A percentile compares a stretch with the other conserved stretches of the same genome.
Conservation (phyloP, 768 basidiomycete species). For the Pleurotus tuoliensis region DNA sequence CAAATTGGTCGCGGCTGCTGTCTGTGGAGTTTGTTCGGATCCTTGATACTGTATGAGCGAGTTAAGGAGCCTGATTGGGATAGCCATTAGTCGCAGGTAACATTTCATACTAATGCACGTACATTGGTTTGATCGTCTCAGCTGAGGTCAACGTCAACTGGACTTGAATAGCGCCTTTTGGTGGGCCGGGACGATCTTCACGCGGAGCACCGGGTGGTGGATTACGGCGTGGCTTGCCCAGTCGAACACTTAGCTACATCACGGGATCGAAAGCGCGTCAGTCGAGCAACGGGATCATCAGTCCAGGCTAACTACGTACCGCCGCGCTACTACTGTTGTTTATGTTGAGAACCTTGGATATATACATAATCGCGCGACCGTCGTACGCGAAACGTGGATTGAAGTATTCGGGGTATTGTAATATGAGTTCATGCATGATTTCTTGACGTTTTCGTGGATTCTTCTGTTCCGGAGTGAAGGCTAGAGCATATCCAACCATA, state of each 20-base stretch:
- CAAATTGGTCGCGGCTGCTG: slow-evolving; percentile 38
- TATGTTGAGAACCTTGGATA: slow-evolving; percentile 25
- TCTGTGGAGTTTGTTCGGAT: slow-evolving; percentile 15
- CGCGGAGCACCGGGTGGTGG: not conserved
- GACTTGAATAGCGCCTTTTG: slow-evolving; percentile 27
- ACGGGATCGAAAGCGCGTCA: too few species aligned
- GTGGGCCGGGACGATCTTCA: not conserved
- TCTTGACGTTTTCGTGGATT: slow-evolving; percentile 21
- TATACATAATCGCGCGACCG: slow-evolving; percentile 38
- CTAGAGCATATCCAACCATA: not conserved
- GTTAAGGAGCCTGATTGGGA: slow-evolving; percentile 21
- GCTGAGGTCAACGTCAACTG: slow-evolving; percentile 34
- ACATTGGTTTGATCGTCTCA: slow-evolving; percentile 32
- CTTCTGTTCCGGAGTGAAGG: slow-evolving; percentile 16
- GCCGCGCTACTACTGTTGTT: slow-evolving; percentile 22
- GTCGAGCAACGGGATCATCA: too few species aligned
- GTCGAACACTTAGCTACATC: slow-evolving; percentile 30
- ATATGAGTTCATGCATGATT: slow-evolving; percentile 38
- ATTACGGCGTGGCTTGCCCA: slow-evolving; percentile 18
- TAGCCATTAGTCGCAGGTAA: not conserved
- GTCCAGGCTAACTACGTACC: slow-evolving; percentile 18
- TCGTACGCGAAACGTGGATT: slow-evolving; percentile 44
- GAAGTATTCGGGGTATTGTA: slow-evolving; percentile 29
- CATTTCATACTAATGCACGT: not conserved
- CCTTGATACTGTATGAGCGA: slow-evolving; percentile 15